Evolutionary conservation across 495 filamentous ascomycete genomes (phyloP), one percentile per base, ranked within the genome.

Genomic region (Daldinia grandis): DNA sequence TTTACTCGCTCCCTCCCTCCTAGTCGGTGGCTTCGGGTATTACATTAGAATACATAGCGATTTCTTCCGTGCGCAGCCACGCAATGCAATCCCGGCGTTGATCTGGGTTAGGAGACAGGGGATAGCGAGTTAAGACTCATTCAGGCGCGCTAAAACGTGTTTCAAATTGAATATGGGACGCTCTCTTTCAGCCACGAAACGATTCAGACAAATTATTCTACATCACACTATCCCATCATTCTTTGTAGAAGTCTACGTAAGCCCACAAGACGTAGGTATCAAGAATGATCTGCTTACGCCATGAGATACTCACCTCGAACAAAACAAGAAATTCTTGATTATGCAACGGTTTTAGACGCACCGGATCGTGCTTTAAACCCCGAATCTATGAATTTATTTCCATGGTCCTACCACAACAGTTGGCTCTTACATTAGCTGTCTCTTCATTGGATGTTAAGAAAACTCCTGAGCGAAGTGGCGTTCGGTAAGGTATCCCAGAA

Each of bases 161-260:
- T 73, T 73, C 65, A 73, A 64, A 56, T 73, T 68, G 61, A 62
- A 73, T 33, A 65, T 66, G 70, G 61, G 31, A 54, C 58, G 55
- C 70, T 65, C 61, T 38, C 61, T 38, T 69, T 73, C 50, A 68
- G 65, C 70, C 70, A 69, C 70, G 65, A 73, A 69, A 66, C 70
- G 61, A 69, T 66, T 66, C 65, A 73, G 65, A 58, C 61, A 68
- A 54, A 73, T 68, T 65, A 59, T 62, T 51, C 37, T n/a, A 66
- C 58, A 66, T 67, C 31, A 71, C 63, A 27, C 61, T 63, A 66
- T 56, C 35, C 53, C 58, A 25, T 40, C 64, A 59, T 44, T 62
- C 37, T 63, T 66, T 72, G 58, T 72, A 64, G 64, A 72, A 67
- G 49, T 49, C 53, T 25, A 65, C 65, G 61, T 68, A 68, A 65